phyloP scores from a whole-genome alignment of 2,329 filamentous ascomycete species.

The Sporothrix brunneoviolacea region DNA sequence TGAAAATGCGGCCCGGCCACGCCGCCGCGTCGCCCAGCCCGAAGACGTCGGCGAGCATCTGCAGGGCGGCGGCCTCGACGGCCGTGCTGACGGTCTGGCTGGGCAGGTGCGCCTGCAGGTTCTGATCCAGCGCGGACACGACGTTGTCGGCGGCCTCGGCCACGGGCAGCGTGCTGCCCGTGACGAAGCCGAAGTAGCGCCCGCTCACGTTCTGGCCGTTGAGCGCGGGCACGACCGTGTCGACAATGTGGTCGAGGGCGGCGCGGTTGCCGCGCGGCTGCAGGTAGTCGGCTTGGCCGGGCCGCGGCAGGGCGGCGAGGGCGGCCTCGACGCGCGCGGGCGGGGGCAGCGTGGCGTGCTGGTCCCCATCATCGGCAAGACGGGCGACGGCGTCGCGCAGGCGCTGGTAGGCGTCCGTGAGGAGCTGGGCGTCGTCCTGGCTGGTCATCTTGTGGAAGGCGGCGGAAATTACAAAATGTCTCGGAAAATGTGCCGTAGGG shows the following conservation, averaged over 20 bases:
- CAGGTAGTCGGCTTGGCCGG: conserved; percentile 27
- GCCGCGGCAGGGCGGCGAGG: conserved; percentile 33
- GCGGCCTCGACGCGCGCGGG: conserved; percentile 27
- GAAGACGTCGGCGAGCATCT: conserved; percentile 63
- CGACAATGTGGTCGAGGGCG: conserved; percentile 38
- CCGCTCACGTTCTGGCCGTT: conserved; percentile 58
- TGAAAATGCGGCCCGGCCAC: conserved; percentile 51
- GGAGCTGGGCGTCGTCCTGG: conserved; percentile 12
- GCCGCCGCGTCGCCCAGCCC: conserved; percentile 44
- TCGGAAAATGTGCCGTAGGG: too few species aligned
- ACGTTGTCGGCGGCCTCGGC: conserved; percentile 78
- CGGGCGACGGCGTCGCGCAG: conserved; percentile 16
- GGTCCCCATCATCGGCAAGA: conserved; percentile 2
- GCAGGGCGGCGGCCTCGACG: conserved; percentile 66
- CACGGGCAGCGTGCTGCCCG: conserved; percentile 70
- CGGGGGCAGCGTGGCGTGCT: conserved; percentile 40
- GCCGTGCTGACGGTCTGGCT: conserved; percentile 67
- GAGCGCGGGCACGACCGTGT: conserved; percentile 50
- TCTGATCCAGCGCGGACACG: conserved; percentile 77
- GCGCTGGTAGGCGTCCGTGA: conserved; percentile 18
- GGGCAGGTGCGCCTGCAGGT: conserved; percentile 74
- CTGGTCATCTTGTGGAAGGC: background rate
- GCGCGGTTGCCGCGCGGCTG: conserved; percentile 24
- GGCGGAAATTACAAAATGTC: too few species aligned
- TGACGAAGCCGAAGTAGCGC: conserved; percentile 85